Evolutionary conservation across 1,139 yeast species (phyloP).

Genomic region (Kodamaea arcana): DNA sequence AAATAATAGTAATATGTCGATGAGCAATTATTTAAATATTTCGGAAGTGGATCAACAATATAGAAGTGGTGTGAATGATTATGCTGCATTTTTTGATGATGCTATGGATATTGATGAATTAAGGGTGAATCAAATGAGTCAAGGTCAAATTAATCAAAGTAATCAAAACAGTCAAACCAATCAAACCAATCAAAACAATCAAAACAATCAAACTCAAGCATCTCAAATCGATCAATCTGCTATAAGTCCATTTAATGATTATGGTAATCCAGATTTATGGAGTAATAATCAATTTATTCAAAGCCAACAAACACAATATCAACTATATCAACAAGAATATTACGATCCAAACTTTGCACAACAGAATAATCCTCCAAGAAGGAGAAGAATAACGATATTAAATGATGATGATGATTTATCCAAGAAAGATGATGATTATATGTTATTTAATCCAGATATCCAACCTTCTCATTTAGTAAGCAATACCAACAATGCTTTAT

Average conservation of each 20-base stretch:
- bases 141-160: no score
- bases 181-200: no score
- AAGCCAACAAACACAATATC: conserved; percentile 4
- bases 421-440: conserved; percentile 34
- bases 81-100: conserved; percentile 9
- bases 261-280: conserved; percentile 36
- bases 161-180: no score
- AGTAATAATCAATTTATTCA: conserved; percentile 8
- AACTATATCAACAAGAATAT: no score
- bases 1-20: conserved; percentile 12
- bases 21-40: conserved; percentile 27
- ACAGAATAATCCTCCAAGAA: conserved; percentile 22
- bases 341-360: no score
- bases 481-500: conserved; percentile 13
- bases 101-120: conserved; percentile 13
- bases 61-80: conserved; percentile 6
- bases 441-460: conserved; percentile 40
- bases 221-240: no score
- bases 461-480: conserved; percentile 41
- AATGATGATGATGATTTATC: conserved; percentile 22
- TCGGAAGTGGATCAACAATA: conserved; percentile 33
- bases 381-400: conserved; percentile 30
- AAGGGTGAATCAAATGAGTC: conserved; percentile 8
- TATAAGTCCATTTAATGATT: conserved; percentile 37
- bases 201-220: no score